Conservation (phyloP, 148 eudicot genomes). For the Cornus kousa region DNA sequence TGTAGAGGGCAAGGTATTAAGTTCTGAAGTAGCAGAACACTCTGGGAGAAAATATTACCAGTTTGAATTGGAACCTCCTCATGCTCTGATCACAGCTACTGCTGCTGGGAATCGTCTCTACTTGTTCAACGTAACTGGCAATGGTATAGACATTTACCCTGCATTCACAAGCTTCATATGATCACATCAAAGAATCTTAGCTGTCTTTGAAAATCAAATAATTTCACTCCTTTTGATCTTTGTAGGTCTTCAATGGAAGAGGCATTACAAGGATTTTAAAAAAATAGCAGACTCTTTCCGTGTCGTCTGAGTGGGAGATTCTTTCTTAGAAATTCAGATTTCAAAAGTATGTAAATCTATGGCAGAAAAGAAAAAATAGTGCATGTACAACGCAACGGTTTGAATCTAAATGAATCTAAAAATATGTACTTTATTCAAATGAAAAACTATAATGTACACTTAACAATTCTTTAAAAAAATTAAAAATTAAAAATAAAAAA, state of each 20-base stretch:
- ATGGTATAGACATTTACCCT: slow-evolving; percentile 33
- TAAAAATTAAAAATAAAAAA: too few species aligned
- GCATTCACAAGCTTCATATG: not conserved
- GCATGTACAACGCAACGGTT: not conserved
- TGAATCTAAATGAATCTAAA: too few species aligned
- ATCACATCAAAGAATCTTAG: not conserved
- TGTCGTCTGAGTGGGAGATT: slow-evolving; percentile 38
- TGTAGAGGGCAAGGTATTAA: slow-evolving; percentile 85
- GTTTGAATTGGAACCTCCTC: slow-evolving; percentile 91
- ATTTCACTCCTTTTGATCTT: slow-evolving; percentile 4
- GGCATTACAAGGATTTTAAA: slow-evolving; percentile 78
- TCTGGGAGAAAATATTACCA: slow-evolving; percentile 85
- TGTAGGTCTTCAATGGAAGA: slow-evolving; percentile 95
- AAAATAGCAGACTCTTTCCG: slow-evolving; percentile 82
- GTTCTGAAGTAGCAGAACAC: slow-evolving; percentile 71
- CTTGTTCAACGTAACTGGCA: slow-evolving; percentile 71
- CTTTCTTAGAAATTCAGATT: not conserved
- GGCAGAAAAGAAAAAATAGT: not conserved
- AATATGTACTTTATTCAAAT: too few species aligned
- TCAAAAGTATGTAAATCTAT: not conserved
- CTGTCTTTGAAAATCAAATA: not conserved
- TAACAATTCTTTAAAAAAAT: too few species aligned
- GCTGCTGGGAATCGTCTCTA: slow-evolving; percentile 97
- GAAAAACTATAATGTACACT: too few species aligned
- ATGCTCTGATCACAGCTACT: slow-evolving; percentile 82